Base-by-base conservation (phyloP, 345 rosid species). In the Pistacia vera region DNA sequence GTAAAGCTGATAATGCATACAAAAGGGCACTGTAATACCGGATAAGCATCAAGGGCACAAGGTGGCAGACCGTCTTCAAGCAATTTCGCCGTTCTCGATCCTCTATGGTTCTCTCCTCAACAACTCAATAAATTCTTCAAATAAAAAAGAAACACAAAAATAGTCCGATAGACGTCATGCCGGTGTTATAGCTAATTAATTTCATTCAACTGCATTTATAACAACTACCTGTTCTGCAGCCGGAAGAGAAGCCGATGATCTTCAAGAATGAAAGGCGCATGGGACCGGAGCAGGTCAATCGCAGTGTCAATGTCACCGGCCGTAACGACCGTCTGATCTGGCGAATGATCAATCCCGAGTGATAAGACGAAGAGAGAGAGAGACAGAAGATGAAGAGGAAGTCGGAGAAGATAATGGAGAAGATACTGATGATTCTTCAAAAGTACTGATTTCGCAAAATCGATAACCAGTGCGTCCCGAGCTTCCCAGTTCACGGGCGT, bases 21-120 rank as follows among this genome's bases (percentile, higher is more conserved):
- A 12, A 22, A 70, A 41, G 8, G 72, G 33, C 22, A 70, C 8
- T 6, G 18, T 16, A 59, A 22, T 83, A 95, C 98, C 84, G 98
- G 98, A 84, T 95, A 95, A 30, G 98, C 99, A 83, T 93, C 91
- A 71, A 95, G 97, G 73, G 99, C 99, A 86, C 91, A 95, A 4
- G 99, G 99, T 70, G 98, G 97, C 75, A 95, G 93, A 78, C 84
- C 20, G 86, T 93, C 86, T 98, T 90, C 77, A 89, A 82, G 88
- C 93, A 93, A 73, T 68, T 75, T 82, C 14, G 98, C 98, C 64
- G 87, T 71, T 81, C 82, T 59, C 91, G 85, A 61, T 82, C 97
- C 80, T 93, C 90, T 5, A 73, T 56, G 3, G 90, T 89, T 72
- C 98, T 85, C 80, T 87, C 81, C 98, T 88, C 86, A 95, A 72